phyloP scores from a whole-genome alignment of 2,329 filamentous ascomycete species.

The Ambrosiella xylebori region DNA sequence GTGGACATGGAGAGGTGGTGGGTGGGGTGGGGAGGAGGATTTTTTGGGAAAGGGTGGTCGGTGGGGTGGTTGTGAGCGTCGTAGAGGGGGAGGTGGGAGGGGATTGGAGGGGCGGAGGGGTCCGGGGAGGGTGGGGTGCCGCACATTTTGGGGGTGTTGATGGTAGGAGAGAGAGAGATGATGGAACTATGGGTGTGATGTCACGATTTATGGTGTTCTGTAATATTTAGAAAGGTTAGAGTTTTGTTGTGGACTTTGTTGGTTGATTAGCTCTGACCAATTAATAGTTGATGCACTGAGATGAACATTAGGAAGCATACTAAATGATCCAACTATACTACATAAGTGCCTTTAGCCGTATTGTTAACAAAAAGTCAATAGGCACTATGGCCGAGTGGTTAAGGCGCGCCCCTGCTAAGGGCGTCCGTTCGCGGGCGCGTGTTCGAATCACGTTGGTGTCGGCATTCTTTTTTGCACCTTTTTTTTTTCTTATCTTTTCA shows the following conservation, averaged over 20 bases:
- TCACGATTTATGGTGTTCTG: not conserved
- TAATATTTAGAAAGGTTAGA: no score
- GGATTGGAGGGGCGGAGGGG: not conserved
- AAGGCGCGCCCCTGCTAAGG: constrained; percentile 13
- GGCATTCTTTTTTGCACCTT: constrained; percentile 1
- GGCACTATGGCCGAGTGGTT: constrained; percentile 14
- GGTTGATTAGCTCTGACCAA: no score
- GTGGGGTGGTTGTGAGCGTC: constrained; percentile 78
- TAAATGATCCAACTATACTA: not conserved
- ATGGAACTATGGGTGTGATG: not conserved
- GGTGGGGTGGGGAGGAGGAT: constrained; percentile 39
- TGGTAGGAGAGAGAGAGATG: not conserved
- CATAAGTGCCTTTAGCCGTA: no score
- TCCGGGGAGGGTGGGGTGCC: not conserved
- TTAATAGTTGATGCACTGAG: no score
- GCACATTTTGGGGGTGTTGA: not conserved
- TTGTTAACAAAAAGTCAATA: not conserved
- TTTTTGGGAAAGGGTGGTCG: constrained; percentile 49
- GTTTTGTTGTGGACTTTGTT: no score
- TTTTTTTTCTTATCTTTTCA: not conserved
- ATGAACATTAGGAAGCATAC: not conserved
- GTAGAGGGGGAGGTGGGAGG: constrained; percentile 35
- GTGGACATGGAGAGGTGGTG: constrained; percentile 63
- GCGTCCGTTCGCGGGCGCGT: constrained; percentile 13
- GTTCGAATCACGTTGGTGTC: constrained; percentile 14